Conservation (phyloP, 768 basidiomycete species). For the Termitomyces sp. region DNA sequence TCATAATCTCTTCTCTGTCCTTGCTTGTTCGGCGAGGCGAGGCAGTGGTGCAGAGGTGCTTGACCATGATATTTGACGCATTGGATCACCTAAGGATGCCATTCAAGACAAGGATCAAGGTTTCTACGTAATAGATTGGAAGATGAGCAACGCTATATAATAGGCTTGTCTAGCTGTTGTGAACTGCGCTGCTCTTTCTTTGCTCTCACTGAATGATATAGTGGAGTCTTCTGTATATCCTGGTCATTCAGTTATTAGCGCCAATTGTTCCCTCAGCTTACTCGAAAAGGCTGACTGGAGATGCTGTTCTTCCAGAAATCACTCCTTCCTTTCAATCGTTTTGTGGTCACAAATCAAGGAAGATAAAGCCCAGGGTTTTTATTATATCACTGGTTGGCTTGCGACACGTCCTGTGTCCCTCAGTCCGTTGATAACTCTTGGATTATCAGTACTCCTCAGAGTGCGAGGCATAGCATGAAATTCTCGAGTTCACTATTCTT, state of each 20-base stretch:
- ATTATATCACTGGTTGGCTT: slow-evolving; percentile 10
- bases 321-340: neutral
- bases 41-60: neutral
- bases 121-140: neutral
- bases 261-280: neutral
- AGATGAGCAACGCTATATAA: neutral
- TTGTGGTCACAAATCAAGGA: neutral
- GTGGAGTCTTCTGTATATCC: neutral
- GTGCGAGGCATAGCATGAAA: slow-evolving; percentile 5
- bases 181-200: neutral
- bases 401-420: neutral
- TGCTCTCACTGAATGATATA: neutral
- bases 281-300: neutral
- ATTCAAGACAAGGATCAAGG: neutral
- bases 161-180: neutral
- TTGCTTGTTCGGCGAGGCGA: neutral
- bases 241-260: neutral
- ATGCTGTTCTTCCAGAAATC: neutral
- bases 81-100: neutral
- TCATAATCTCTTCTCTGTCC: neutral
- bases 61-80: neutral
- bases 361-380: slow-evolving; percentile 9
- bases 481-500: slow-evolving; percentile 7
- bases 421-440: neutral
- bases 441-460: slow-evolving; percentile 5